These are phyloP conservation scores for Globisporangium splendens DNA, from an alignment of 352 stramenopile genomes.

Conservation along the genomic window DNA sequence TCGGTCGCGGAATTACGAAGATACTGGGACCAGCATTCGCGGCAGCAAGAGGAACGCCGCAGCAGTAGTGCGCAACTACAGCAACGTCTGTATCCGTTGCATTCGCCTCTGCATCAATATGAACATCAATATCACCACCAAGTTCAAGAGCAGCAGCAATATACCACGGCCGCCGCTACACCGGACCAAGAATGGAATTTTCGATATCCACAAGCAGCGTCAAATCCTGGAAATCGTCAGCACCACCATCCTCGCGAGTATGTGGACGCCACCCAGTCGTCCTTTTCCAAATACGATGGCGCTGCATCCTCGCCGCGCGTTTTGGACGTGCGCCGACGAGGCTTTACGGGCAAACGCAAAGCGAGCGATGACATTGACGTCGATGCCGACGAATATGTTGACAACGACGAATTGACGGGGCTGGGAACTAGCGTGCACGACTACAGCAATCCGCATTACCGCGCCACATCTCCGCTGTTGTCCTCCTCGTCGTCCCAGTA, in stretches of 20 bases:
- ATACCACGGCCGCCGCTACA: too few species aligned
- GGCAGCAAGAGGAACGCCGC: neutral
- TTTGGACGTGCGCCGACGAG: neutral
- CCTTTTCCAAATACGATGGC: too few species aligned
- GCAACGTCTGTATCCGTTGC: neutral
- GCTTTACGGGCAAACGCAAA: conserved; percentile 12
- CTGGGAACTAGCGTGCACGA: neutral
- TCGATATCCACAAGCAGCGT: neutral
- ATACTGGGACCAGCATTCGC: neutral
- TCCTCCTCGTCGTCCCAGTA: neutral
- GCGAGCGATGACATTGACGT: conserved; percentile 2
- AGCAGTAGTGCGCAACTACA: neutral
- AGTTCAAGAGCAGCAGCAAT: neutral
- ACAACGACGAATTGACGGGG: neutral
- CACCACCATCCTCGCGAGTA: neutral
- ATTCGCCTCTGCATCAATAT: neutral
- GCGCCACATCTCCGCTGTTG: too few species aligned
- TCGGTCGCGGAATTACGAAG: neutral
- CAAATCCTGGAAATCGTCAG: neutral
- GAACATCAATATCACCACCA: neutral
- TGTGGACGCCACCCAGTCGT: neutral
- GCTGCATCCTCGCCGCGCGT: too few species aligned
- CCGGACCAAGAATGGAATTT: too few species aligned
- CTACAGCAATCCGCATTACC: neutral
- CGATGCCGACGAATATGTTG: neutral